Evolutionary conservation across 345 rosid genomes (phyloP).

Genomic region (Populus deltoides): DNA sequence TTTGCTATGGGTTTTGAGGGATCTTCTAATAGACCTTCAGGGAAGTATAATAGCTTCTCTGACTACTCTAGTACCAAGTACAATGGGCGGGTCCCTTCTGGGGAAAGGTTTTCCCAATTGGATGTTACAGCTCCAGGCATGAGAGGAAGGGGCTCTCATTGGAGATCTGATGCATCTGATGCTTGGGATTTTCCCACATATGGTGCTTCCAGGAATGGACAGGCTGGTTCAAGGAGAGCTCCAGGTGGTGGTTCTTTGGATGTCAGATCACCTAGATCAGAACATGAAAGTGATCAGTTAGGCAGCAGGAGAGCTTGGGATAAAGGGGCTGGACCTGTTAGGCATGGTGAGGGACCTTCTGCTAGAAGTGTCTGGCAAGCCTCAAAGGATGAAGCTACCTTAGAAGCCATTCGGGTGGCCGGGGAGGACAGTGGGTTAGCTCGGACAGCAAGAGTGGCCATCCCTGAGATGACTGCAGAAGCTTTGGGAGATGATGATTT

Average conservation of each 20-base stretch:
- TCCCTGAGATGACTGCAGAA: conserved; percentile 79
- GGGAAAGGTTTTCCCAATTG: conserved; percentile 73
- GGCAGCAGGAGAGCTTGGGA: conserved; percentile 87
- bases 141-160: conserved; percentile 68
- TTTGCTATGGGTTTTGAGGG: conserved; percentile 64
- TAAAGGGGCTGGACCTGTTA: conserved; percentile 61
- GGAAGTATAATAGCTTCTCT: conserved; percentile 69
- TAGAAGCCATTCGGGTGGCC: conserved; percentile 98
- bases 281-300: conserved; percentile 63
- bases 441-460: conserved; percentile 56
- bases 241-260: conserved; percentile 48
- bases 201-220: conserved; percentile 74
- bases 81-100: conserved; percentile 56
- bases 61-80: conserved; percentile 65
- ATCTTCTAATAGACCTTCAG: conserved; percentile 47
- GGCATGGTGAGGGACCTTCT: conserved; percentile 97
- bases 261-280: conserved; percentile 64
- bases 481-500: conserved; percentile 72
- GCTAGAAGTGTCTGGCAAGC: conserved; percentile 99
- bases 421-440: conserved; percentile 77
- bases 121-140: conserved; percentile 56
- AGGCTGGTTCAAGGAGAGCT: conserved; percentile 55
- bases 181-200: conserved; percentile 67
- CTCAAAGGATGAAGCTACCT: conserved; percentile 97
- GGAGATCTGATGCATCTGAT: conserved; percentile 74